Conservation (phyloP, 371 early-diverging fungal species). For the Mucor velutinosus region DNA sequence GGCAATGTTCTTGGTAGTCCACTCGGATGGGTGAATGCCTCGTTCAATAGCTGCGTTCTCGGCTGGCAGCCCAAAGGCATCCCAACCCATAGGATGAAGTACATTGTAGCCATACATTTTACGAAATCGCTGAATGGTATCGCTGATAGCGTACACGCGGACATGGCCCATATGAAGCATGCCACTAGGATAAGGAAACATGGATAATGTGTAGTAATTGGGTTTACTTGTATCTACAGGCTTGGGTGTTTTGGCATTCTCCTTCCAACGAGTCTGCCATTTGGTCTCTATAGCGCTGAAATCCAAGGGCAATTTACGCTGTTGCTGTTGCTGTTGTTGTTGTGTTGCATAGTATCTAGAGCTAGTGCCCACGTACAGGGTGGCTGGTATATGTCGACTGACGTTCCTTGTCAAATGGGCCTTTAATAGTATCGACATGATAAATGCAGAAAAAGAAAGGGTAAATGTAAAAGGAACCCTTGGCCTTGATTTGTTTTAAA, state of each 20-base stretch:
- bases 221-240: constrained; percentile 27
- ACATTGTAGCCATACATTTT: constrained; percentile 76
- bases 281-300: constrained; percentile 57
- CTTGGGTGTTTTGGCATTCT: constrained; percentile 14
- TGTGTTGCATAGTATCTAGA: background rate
- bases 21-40: constrained; percentile 76
- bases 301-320: constrained; percentile 21
- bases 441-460: background rate
- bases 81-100: constrained; percentile 98
- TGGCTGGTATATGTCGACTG: background rate
- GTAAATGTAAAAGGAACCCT: background rate
- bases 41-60: constrained; percentile 98
- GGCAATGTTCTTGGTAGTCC: constrained; percentile 83
- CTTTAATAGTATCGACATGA: background rate
- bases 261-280: constrained; percentile 62
- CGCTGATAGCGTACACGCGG: constrained; percentile 91
- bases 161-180: constrained; percentile 95
- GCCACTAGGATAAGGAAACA: constrained; percentile 97
- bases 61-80: constrained; percentile 98
- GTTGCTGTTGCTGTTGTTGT: background rate
- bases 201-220: constrained; percentile 82
- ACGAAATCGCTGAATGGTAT: constrained; percentile 81
- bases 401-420: background rate
- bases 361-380: background rate
- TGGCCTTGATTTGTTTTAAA: background rate